A percentile compares a stretch with the other conserved stretches of the same genome.
Conservation (phyloP, 2,329 filamentous ascomycete species). For the Aspergillus fijiensis region DNA sequence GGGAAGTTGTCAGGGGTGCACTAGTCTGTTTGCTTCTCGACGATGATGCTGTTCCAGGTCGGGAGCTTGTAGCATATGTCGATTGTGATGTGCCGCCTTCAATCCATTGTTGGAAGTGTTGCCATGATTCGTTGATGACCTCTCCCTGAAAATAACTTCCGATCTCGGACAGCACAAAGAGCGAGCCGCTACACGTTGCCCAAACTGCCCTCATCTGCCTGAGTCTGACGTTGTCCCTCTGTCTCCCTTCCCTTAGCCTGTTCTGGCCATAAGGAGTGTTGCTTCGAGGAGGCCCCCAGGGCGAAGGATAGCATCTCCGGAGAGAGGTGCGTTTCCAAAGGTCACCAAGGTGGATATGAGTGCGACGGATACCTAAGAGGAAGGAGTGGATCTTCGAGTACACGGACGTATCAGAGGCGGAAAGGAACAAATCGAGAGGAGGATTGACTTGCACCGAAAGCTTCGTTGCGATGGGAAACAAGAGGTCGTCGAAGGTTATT, state of each 20-base stretch:
- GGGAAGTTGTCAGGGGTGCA: constrained; percentile 7
- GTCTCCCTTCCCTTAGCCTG: constrained; percentile 61
- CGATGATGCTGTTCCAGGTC: constrained; percentile 40
- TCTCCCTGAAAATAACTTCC: constrained; percentile 88
- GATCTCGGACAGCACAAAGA: constrained; percentile 86
- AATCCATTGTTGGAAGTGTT: constrained; percentile 76
- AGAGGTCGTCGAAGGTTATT: constrained; percentile 68
- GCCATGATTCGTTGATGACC: constrained; percentile 77
- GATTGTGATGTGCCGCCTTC: constrained; percentile 42
- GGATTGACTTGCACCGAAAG: constrained; percentile 73
- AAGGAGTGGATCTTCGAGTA: constrained; percentile 89
- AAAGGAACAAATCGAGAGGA: constrained; percentile 84
- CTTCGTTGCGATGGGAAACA: constrained; percentile 73
- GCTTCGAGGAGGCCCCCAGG: constrained; percentile 63
- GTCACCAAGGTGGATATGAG: constrained; percentile 78
- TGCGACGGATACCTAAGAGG: constrained; percentile 77
- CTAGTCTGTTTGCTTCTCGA: constrained; percentile 20
- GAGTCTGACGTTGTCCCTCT: constrained; percentile 63
- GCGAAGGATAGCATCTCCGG: constrained; percentile 72
- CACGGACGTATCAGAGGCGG: constrained; percentile 68
- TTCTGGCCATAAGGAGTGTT: constrained; percentile 60
- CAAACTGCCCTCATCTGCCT: constrained; percentile 76
- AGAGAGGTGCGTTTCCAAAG: constrained; percentile 84
- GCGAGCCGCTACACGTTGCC: constrained; percentile 82
- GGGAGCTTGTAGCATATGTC: constrained; percentile 31